Conservation (phyloP, 2,329 filamentous ascomycete genomes). For the Talaromyces verruculosus region DNA sequence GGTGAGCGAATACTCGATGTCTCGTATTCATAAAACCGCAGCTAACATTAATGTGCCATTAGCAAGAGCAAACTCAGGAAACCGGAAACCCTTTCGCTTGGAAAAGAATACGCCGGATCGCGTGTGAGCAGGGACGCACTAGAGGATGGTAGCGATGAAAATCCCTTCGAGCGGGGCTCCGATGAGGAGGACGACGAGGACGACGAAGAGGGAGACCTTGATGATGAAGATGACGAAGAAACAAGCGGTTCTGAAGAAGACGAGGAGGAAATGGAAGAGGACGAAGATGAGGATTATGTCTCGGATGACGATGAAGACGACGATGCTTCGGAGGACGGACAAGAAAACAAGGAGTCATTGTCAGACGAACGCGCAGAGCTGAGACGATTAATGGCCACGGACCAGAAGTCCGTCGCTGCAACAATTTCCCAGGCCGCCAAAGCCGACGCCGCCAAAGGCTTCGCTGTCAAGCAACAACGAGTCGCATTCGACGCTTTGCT, state of each 20-base stretch:
- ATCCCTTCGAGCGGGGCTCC: conserved; percentile 39
- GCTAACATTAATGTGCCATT: conserved; percentile 50
- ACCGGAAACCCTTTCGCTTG: conserved; percentile 66
- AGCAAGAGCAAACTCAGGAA: conserved; percentile 82
- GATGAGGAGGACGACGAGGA: conserved; percentile 41
- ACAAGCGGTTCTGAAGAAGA: conserved; percentile 10
- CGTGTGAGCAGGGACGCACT: conserved; percentile 70
- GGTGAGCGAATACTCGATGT: conserved; percentile 47
- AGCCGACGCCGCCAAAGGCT: conserved; percentile 79
- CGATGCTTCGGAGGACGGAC: conserved; percentile 32
- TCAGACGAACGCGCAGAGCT: conserved; percentile 57
- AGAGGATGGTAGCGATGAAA: conserved; percentile 54
- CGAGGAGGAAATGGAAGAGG: conserved; percentile 18
- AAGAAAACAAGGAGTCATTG: conserved; percentile 28
- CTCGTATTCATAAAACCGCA: neutral
- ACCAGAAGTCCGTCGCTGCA: conserved; percentile 65
- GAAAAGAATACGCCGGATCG: conserved; percentile 76
- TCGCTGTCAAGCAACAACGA: conserved; percentile 81
- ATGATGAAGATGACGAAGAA: conserved; percentile 22
- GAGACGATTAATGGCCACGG: conserved; percentile 65
- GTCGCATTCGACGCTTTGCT: conserved; percentile 83
- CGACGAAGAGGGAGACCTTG: conserved; percentile 30
- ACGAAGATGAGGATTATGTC: conserved; percentile 25
- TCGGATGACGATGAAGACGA: conserved; percentile 34
- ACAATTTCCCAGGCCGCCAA: conserved; percentile 67